These are phyloP conservation scores for Huntiella bhutanensis DNA, from an alignment of 2,329 filamentous ascomycete species.

Conservation along the genomic window DNA sequence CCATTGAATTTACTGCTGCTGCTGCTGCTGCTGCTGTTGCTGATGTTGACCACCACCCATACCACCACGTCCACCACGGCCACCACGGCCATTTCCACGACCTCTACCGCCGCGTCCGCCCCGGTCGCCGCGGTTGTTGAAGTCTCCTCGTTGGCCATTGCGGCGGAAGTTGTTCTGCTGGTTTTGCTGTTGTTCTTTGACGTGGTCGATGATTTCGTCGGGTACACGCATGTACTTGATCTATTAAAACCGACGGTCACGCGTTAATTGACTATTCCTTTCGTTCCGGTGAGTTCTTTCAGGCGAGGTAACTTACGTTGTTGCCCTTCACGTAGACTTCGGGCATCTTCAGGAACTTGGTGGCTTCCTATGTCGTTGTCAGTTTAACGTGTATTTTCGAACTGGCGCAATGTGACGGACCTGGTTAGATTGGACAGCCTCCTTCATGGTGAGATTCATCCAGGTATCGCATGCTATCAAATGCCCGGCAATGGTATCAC, in stretches of 20 bases:
- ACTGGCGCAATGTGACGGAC: constrained; percentile 22
- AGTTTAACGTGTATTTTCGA: background rate
- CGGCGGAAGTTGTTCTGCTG: constrained; percentile 44
- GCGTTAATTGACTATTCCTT: background rate
- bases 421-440: constrained; percentile 89
- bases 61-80: constrained; percentile 14
- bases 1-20: too few relatives aligned
- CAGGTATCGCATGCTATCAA: constrained; percentile 95
- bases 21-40: too few relatives aligned
- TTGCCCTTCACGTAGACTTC: constrained; percentile 96
- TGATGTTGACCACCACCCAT: too few relatives aligned
- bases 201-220: constrained; percentile 87
- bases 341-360: constrained; percentile 78
- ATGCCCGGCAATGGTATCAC: constrained; percentile 92
- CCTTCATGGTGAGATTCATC: constrained; percentile 97
- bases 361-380: constrained; percentile 48
- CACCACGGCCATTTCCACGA: constrained; percentile 19
- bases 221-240: constrained; percentile 97
- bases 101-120: constrained; percentile 35
- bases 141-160: constrained; percentile 36
- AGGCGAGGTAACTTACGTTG: constrained; percentile 46
- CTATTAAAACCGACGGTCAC: constrained; percentile 26
- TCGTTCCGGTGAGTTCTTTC: background rate
- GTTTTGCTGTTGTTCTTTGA: constrained; percentile 77
- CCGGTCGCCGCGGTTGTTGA: constrained; percentile 35